Evolutionary conservation across 1,284 basidiomycete species (phyloP), one percentile per base, ranked within the genome.

Genomic region (Ustilago nuda): DNA sequence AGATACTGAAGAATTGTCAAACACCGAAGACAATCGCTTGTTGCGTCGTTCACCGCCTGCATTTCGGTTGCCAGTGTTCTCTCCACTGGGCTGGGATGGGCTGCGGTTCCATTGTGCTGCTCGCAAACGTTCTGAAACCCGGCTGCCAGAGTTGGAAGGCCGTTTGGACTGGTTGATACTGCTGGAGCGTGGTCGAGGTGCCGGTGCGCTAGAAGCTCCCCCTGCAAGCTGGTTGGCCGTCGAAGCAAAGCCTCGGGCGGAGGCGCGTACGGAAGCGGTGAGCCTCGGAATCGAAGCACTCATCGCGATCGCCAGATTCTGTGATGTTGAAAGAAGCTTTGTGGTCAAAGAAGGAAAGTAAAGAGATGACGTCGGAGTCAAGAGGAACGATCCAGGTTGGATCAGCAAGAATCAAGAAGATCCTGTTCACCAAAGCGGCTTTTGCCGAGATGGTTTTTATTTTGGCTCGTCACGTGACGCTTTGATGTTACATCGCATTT

Each of bases 21-120:
- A 67, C 6, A 72, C 70, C 8, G 70, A 72, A 13, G 70, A 65
- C 43, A 72, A 36, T 8, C 70, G 65, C 51, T 64, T 66, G 65
- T 54, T 54, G 57, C 70, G 70, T 41, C 70, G 64, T n/a, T 67
- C 70, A n/a, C 61, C 52, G 43, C 61, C 57, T 8, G 36, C 52
- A 15, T 60, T 59, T 8, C 56, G 51, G 52, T 62, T 71, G 58
- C 54, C 43, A 30, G 13, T 50, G 36, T 51, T 58, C 36, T 62
- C 51, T 9, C 52, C 41, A 19, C 35, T 39, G 11, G 30, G 27
- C 17, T 54, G 56, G 1, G 56, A 8, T 13, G 51, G 6, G 5
- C 8, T n/a, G 2, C 53, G 61, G 9, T 32, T 61, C 27, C 61
- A 50, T 35, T 66, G 61, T 7, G 30, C 64, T 17, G 64, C 46